Base-by-base conservation (phyloP, 441 rosid genomes). In the Gossypium gossypioides region DNA sequence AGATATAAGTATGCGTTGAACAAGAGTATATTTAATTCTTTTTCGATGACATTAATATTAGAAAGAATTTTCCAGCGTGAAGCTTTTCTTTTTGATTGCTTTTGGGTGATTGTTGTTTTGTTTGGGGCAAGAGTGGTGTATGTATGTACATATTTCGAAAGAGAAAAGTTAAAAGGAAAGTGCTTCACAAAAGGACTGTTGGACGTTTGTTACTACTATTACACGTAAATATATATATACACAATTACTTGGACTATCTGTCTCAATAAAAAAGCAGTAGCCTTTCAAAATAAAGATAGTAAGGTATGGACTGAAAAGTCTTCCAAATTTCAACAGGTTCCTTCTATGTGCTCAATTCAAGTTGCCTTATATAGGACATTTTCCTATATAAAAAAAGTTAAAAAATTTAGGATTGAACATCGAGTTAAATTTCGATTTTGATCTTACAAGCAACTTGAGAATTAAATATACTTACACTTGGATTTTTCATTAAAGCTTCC, bases 401-500 rank as follows among this genome's bases (percentile, higher is more conserved):
- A 6, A 34, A 34, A 6, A 34, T 34, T 34, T 34, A 34, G 40
- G 40, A 34, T 34, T 34, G 9, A 34, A 34, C 9, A 34, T 34
- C 9, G 6, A 34, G 9, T 34, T 34, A 34, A 34, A 34, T 6
- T 34, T 34, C 40, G 2, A 34, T 6, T 34, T 34, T 6, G 40
- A 34, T 34, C 9, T 34, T 6, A 6, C 0, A 34, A 6, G 40
- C 40, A 34, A 34, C 40, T 6, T 34, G 40, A 32, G 37, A 32
- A 32, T 32, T 32, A 32, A 32, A 32, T 32, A 32, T 32, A 32
- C 66, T 72, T 74, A 57, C 69, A 64, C 32, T 75, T 60, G 29
- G 32, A 77, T 52, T 75, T 32, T 42, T 19, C 3, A 60, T 29
- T 3, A 44, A 71, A 73, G 75, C 78, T 70, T 67, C 70, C 74